Conservation (phyloP, 2,329 filamentous ascomycete genomes). For the Stachybotrys echinatus region DNA sequence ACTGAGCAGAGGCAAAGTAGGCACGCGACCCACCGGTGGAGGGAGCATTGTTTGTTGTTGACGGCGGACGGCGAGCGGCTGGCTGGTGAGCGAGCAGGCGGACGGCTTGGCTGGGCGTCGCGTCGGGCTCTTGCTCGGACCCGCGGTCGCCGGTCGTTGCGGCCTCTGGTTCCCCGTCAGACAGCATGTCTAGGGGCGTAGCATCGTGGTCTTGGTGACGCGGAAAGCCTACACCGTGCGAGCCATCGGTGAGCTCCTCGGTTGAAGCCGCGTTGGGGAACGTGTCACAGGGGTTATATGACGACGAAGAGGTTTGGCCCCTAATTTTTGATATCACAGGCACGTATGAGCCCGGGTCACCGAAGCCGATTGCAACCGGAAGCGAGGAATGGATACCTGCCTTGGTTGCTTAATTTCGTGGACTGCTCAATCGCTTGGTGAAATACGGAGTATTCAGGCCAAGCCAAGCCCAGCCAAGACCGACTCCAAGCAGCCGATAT, state of each 20-base stretch:
- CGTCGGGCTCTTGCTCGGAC: background rate
- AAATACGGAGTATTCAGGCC: background rate
- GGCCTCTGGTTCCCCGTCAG: background rate
- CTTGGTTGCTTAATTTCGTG: background rate
- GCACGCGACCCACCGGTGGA: conserved; percentile 3
- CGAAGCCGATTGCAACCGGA: too few relatives aligned
- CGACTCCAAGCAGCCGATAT: background rate
- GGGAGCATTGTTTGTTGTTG: background rate
- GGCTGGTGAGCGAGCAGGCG: conserved; percentile 3
- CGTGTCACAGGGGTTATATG: too few relatives aligned
- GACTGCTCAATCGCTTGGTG: too few relatives aligned
- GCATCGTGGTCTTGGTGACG: background rate
- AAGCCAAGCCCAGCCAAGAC: too few relatives aligned
- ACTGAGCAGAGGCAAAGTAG: conserved; percentile 35
- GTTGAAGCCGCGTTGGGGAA: too few relatives aligned
- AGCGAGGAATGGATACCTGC: too few relatives aligned
- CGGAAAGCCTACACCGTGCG: background rate
- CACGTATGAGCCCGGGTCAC: too few relatives aligned
- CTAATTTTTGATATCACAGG: too few relatives aligned
- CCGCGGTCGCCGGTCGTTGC: background rate
- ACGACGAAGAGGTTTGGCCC: too few relatives aligned
- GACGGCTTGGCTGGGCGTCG: background rate
- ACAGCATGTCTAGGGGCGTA: background rate
- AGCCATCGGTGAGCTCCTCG: background rate
- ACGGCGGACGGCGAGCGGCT: background rate